Base-by-base conservation (phyloP, 805 yeast species). In the Candida bentonensis region DNA sequence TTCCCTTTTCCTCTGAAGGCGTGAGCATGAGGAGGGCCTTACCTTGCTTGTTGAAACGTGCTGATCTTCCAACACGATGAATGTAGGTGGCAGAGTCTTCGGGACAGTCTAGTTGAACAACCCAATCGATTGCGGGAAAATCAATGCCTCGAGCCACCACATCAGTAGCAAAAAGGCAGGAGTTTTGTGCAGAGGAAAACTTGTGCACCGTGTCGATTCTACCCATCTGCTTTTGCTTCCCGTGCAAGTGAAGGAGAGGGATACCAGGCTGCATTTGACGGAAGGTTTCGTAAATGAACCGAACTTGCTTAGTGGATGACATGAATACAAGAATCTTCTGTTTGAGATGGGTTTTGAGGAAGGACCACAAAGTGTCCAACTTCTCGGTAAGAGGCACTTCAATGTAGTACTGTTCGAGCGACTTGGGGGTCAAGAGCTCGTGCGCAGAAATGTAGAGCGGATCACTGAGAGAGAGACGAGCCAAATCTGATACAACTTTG, bases 71-170 rank as follows among this genome's bases (percentile, higher is more conserved):
- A 7, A 83, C 96, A 56, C 96, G 69, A 54, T 86, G 96, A 44
- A 86, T 83, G 61, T 87, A 86, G 0, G 96, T 87, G 23, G 87
- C 85, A 2, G 77, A 72, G 60, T 84, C 94, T 58, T 86, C 96
- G 0, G 96, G 95, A 54, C 94, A 83, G 58, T 86, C 96, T 1
- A 85, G 71, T 60, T 86, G 96, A 5, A 86, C 68, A n/a, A 86
- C 95, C 96, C 96, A 86, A 57, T 87, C 94, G 42, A 86, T 83
- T 3, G 88, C 83, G 0, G 96, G 95, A 62, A 87, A 85, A 60
- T 86, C 96, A 34, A 86, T 73, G 15, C 96, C 96, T 59, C 96
- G 69, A 1, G 96, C 95, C 11, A 85, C 95, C 40, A 86, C 80
- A 63, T 86, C 96, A 0, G 96, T 86, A 0, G 95, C 92, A 56